Evolutionary conservation across 2,329 filamentous ascomycete genomes (phyloP), one percentile per base, ranked within the genome.

Genomic region (Myotisia sp.): DNA sequence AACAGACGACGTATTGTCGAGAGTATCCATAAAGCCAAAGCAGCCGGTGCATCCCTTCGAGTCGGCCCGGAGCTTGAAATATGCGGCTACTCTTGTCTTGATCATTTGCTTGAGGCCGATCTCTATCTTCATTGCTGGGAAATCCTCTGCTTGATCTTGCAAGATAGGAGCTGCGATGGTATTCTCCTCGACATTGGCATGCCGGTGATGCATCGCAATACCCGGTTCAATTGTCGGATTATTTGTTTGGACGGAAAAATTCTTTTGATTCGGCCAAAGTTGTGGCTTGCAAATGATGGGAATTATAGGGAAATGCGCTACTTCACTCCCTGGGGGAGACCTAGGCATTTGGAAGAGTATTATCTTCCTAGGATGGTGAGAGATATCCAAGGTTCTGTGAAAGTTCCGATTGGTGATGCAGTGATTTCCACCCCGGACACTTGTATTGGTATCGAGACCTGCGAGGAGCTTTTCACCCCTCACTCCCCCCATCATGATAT

Each of bases 211-310:
- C 37, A 79, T 49, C 56, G 67, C 22, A 71, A 72, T 47, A 60
- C 69, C 33, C 62, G 68, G 29, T 79, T 71, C 57, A 80, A 79
- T 52, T 71, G 68, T 43, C 61, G 77, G 3, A 60, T 77, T n/a
- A 65, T 79, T 38, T 60, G 60, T 37, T 61, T 74, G 22, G 68
- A 84, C 44, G 68, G 71, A 35, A 71, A 75, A 55, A 74, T 85
- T 13, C 57, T 84, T 7, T 62, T 76, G 37, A 76, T 86, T 21
- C 39, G 46, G 12, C 77, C 78, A 0, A 83, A 83, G 54, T 59
- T 79, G 35, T 73, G 62, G 43, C 63, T 83, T 5, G 76, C 76
- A 22, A 76, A 77, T 36, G 74, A 80, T 52, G 77, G 76, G 12
- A 45, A 38, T 17, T 43, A 41, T 34, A 33, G 36, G n/a, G 70